Evolutionary conservation across 2,329 filamentous ascomycete genomes (phyloP), one percentile per base, ranked within the genome.

Genomic region (Ophiostoma sp.): DNA sequence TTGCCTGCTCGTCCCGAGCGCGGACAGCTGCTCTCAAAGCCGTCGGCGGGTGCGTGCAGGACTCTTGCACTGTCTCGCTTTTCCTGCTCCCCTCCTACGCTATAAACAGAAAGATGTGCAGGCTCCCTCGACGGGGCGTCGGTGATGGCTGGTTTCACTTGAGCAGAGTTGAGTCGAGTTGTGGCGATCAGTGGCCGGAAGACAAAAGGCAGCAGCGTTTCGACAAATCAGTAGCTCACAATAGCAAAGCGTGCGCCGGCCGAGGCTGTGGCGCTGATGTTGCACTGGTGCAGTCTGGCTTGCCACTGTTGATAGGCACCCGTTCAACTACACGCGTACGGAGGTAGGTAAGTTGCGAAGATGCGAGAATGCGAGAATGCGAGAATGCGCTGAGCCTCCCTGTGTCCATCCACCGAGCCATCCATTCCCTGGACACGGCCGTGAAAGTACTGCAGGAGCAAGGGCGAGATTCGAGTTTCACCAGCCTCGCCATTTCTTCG

Each of bases 81-180:
- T 18, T 55, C 27, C 49, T 36, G n/a, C 27, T 55, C 49, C 49
- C 49, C 49, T 55, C 49, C 55, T 36, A 60, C 27, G 55, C 55
- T 38, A 12, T 12, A 12, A 60, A 2, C 27, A 11, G 55, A 60
- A 60, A 60, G 55, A 60, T 60, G 27, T 60, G 55, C 55, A 9
- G 27, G 55, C 55, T 60, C 27, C 27, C 55, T 60, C 55, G 38
- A 58, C 52, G 52, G 52, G 36, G 52, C 52, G 11, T 52, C 55
- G 55, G 55, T 60, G 11, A 60, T 40, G 55, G 55, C 55, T 27
- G 11, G 55, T 60, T 60, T 60, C 55, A 60, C 55, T 60, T 44
- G 11, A 44, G 42, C 42, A 44, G 6, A 44, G 27, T 27, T 27
- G 27, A 27, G 27, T 27, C 42, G 11, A 44, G 55, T 8, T 12